These are phyloP conservation scores for Globisporangium nunn DNA, from an alignment of 352 stramenopile species.

Conservation along the genomic window DNA sequence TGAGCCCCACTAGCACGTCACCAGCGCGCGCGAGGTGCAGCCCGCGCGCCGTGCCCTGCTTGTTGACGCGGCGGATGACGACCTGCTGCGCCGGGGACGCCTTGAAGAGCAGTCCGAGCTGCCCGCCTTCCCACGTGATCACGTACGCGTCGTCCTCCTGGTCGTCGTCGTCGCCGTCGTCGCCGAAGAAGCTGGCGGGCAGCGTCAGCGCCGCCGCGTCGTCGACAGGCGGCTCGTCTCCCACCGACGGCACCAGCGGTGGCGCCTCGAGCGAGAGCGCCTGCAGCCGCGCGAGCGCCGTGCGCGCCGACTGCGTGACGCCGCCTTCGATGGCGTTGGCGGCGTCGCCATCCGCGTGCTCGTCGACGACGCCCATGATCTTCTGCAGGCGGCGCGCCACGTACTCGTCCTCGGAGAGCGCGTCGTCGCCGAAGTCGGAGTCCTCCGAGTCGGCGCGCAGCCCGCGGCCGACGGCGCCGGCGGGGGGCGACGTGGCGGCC, in stretches of 20 bases:
- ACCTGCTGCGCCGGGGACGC: slow-evolving; percentile 35
- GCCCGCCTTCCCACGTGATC: slow-evolving; percentile 58
- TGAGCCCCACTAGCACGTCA: slow-evolving; percentile 71
- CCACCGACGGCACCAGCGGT: slow-evolving; percentile 2
- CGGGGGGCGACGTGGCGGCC: neutral
- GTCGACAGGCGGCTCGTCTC: slow-evolving; percentile 11
- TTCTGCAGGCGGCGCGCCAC: slow-evolving; percentile 40
- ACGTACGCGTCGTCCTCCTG: slow-evolving; percentile 67
- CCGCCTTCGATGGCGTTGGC: slow-evolving; percentile 4
- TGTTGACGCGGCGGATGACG: slow-evolving; percentile 71
- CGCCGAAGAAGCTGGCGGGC: slow-evolving; percentile 1
- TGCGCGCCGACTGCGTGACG: slow-evolving; percentile 14
- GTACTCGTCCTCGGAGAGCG: slow-evolving; percentile 40
- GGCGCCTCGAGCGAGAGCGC: slow-evolving; percentile 29
- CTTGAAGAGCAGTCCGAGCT: slow-evolving; percentile 73
- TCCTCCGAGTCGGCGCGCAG: slow-evolving; percentile 21
- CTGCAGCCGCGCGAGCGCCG: slow-evolving; percentile 47
- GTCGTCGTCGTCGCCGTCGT: slow-evolving; percentile 44
- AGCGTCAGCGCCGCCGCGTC: neutral
- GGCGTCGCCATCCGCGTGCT: slow-evolving; percentile 5
- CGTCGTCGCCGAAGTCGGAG: slow-evolving; percentile 45
- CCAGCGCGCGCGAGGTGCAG: slow-evolving; percentile 57
- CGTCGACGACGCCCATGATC: slow-evolving; percentile 32
- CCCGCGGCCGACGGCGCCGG: neutral
- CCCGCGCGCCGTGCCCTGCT: slow-evolving; percentile 50